Evolutionary conservation across 768 basidiomycete species (phyloP), one percentile per base, ranked within the genome.

Genomic region (Boletus tylopilopsis): DNA sequence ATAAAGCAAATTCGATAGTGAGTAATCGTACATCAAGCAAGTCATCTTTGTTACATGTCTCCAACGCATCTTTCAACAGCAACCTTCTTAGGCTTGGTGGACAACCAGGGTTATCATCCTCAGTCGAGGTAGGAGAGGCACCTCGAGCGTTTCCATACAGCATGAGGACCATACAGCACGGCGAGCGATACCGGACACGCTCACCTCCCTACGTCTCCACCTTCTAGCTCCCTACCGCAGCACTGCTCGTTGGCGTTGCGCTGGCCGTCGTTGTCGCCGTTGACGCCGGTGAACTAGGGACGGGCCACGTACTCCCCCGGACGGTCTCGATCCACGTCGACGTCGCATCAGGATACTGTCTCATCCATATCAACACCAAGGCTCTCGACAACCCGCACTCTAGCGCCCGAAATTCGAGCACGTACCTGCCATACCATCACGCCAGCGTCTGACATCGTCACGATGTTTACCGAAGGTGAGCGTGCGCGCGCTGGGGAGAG

Each of bases 391-490:
- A 30, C 29, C 12, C 5, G 13, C 12, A 30, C 29, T 34, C 15
- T 8, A 34, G 6, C n/a, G n/a, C 33, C 19, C 6, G 1, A 25
- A 7, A 7, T 9, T 6, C 3, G 13, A 22, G 16, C 4, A 35
- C 60, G 15, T 49, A 72, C 72, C 67, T 75, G 64, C 74, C 73
- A 75, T 16, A 68, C 70, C 68, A 73, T 73, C 21, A 72, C 73
- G 7, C 74, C 73, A 0, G 44, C 72, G 50, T 57, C 73, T 74
- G 6, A 38, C 16, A 23, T 7, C 13, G 11, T 6, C 22, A 15
- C 7, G 29, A 22, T 9, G 13, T 6, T 10, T 8, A 19, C 36
- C 33, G 12, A 4, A 7, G 5, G 24, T 53, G 15, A 59, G 54
- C 12, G n/a, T 37, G 10, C 1, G 13, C 32, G 21, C 27, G 27